A percentile compares a stretch with the other conserved stretches of the same genome.
Conservation (phyloP, 768 basidiomycete species). For the Naganishia kalamii region DNA sequence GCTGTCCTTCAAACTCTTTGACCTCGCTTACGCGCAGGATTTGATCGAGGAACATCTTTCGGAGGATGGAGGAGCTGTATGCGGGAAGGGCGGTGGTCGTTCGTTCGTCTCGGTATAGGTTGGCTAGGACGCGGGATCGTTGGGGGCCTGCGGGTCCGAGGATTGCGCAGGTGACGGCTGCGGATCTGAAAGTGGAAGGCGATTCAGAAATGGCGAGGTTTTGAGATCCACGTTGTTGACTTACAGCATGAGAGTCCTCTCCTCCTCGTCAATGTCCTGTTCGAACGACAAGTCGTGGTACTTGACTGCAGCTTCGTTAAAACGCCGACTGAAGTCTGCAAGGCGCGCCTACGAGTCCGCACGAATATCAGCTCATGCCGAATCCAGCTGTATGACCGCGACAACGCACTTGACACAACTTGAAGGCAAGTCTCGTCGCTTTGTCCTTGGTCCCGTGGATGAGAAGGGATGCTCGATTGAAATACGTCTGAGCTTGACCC, state of each 20-base stretch:
- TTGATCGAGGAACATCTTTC: conserved; percentile 97
- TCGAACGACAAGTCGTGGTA: conserved; percentile 94
- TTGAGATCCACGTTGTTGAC: no score
- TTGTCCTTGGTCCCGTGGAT: conserved; percentile 72
- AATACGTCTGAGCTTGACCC: conserved; percentile 95
- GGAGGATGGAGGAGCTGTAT: conserved; percentile 67
- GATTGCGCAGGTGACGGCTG: conserved; percentile 92
- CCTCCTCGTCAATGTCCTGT: conserved; percentile 85
- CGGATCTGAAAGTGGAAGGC: conserved; percentile 53
- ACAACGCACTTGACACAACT: conserved; percentile 40
- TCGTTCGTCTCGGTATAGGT: conserved; percentile 90
- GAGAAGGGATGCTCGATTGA: conserved; percentile 87
- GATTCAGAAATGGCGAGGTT: neutral
- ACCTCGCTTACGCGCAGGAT: conserved; percentile 86
- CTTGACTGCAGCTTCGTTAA: conserved; percentile 84
- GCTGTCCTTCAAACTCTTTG: conserved; percentile 72
- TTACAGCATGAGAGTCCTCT: conserved; percentile 82
- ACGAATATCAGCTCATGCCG: conserved; percentile 4
- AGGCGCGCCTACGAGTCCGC: conserved; percentile 75
- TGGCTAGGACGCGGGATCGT: conserved; percentile 83
- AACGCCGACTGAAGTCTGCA: conserved; percentile 83
- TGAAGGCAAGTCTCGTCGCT: conserved; percentile 53
- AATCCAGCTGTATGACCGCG: neutral
- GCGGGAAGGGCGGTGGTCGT: conserved; percentile 48
- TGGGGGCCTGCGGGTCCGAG: conserved; percentile 95